Conservation (phyloP, 108 stramenopile genomes). For the Aurantiochytrium sp. region DNA sequence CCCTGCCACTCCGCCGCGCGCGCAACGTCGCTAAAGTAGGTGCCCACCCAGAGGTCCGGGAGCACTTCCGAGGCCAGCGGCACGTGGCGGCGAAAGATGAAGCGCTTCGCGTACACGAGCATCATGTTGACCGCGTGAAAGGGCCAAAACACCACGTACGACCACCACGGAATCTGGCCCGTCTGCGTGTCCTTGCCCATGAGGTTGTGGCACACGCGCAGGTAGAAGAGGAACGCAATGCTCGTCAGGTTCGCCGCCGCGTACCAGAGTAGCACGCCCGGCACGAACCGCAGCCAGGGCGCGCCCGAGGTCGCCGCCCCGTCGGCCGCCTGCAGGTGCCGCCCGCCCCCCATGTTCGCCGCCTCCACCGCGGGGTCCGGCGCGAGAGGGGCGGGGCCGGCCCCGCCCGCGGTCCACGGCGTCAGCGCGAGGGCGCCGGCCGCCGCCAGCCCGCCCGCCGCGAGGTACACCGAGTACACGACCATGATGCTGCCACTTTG, state of each 20-base stretch:
- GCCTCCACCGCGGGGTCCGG: too few relatives aligned
- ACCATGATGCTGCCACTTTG: neutral
- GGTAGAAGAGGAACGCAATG: neutral
- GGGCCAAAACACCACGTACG: constrained; percentile 5
- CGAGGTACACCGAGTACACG: constrained; percentile 1
- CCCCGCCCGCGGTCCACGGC: too few relatives aligned
- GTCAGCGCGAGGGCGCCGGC: too few relatives aligned
- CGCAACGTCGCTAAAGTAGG: neutral
- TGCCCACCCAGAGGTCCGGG: neutral
- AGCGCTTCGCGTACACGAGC: constrained; percentile 10
- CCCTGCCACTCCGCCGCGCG: neutral
- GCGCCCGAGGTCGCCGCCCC: too few relatives aligned
- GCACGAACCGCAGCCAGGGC: neutral
- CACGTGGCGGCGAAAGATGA: neutral
- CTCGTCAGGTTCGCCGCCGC: neutral
- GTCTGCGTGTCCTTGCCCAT: neutral
- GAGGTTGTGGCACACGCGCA: neutral
- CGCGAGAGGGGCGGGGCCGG: too few relatives aligned
- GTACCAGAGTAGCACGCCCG: neutral
- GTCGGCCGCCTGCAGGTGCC: too few relatives aligned
- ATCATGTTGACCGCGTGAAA: neutral
- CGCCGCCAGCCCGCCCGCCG: constrained; percentile 1
- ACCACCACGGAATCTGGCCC: constrained; percentile 24
- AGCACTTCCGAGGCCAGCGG: neutral
- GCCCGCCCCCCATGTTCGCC: too few relatives aligned